Evolutionary conservation across 345 rosid species (phyloP), one percentile per base, ranked within the genome.

Genomic region (Geranium brycei): DNA sequence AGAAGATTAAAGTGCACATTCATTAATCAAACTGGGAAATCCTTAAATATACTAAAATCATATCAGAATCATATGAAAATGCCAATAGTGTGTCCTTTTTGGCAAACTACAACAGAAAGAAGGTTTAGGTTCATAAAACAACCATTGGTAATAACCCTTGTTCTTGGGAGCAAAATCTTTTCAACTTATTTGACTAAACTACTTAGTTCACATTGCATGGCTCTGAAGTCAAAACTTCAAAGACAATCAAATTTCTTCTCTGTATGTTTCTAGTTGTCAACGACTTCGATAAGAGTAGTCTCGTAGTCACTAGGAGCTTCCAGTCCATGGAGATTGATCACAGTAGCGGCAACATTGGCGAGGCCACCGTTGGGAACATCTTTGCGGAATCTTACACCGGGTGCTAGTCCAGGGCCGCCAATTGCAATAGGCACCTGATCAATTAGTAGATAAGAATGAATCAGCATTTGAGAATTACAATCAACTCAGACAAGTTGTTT

Each of bases 261-360:
- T 5, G 4, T 19, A 4, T 19, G 19, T 31, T 31, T 64, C 55
- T 73, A 79, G 59, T 76, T 67, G 66, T 83, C 95, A 3, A 72
- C 77, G 62, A 83, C 91, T 80, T 93, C 96, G 62, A 93, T 81
- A 4, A 90, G 92, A 40, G 88, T 86, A 17, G 87, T 76, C 81
- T 93, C 96, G 19, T 90, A 93, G 65, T 93, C 96, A 23, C 65
- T 31, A 1, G 99, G 97, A 68, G 97, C 95, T 73, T 75, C 85
- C 32, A 78, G 85, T 53, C 97, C 96, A 64, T 93, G 99, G 57
- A 93, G 92, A 79, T 90, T 93, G 72, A 90, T 87, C 70, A 93
- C 85, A 0, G 97, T 90, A n/a, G 99, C 99, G 62, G 95, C 97
- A 19, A 93, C 96, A 68, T 93, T 93, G 1, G 95, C 99, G 14